These are phyloP conservation scores for Triticum timopheevii DNA, from an alignment of 176 grass and related monocot genomes.

Conservation along the genomic window DNA sequence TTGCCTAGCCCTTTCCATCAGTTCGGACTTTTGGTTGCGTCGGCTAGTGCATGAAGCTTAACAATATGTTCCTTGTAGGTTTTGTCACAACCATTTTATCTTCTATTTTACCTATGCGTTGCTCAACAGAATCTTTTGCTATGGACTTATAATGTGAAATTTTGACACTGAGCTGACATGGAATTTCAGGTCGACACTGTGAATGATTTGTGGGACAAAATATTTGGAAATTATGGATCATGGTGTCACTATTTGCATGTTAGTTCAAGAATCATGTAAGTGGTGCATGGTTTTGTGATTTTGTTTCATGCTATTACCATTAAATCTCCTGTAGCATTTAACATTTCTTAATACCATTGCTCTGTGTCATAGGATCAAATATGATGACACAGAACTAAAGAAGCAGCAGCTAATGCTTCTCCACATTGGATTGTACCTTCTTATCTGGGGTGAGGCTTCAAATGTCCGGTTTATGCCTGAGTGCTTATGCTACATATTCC, in stretches of 20 bases:
- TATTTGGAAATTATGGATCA: constrained; percentile 64
- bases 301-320: neutral
- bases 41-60: too few species aligned
- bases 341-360: neutral
- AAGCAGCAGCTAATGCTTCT: constrained; percentile 58
- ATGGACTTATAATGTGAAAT: constrained; percentile 1
- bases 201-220: constrained; percentile 38
- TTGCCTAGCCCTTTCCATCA: too few species aligned
- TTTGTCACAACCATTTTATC: neutral
- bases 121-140: neutral
- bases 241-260: constrained; percentile 71
- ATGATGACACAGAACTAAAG: constrained; percentile 24
- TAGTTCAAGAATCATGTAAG: constrained; percentile 42
- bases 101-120: neutral
- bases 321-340: neutral
- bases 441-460: constrained; percentile 83
- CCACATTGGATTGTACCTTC: constrained; percentile 75
- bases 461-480: constrained; percentile 87
- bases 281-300: neutral
- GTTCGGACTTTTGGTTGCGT: too few species aligned
- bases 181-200: constrained; percentile 44
- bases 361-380: constrained; percentile 20
- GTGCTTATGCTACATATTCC: constrained; percentile 79
- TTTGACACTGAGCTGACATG: constrained; percentile 18
- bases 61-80: constrained; percentile 12